These are phyloP conservation scores for Gossypium davidsonii DNA, from an alignment of 441 rosid genomes.

Conservation along the genomic window DNA sequence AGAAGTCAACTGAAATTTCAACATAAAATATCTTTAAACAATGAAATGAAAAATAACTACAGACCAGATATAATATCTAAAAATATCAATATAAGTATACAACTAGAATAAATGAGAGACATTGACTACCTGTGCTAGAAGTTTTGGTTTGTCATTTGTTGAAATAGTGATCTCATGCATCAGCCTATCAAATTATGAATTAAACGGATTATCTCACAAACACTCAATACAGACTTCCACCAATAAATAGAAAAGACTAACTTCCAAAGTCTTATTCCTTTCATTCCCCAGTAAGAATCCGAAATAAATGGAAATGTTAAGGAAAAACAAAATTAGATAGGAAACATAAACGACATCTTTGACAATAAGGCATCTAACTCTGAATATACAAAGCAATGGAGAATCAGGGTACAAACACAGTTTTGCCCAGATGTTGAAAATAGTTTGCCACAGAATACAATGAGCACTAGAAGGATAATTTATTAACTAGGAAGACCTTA, in stretches of 20 bases:
- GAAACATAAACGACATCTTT: not conserved
- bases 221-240: conserved; percentile 6
- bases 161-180: conserved; percentile 73
- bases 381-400: not conserved
- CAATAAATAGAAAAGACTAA: conserved; percentile 3
- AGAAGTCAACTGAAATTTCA: conserved; percentile 53
- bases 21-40: not conserved
- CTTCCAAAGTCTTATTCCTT: not conserved
- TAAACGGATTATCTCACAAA: conserved; percentile 9
- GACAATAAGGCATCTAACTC: not conserved
- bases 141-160: conserved; percentile 63
- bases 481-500: not conserved
- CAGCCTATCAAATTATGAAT: conserved; percentile 37
- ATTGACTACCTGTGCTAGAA: conserved; percentile 52
- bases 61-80: conserved; percentile 4
- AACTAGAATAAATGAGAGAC: conserved; percentile 9
- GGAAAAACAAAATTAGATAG: not conserved
- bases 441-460: not conserved
- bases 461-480: not conserved
- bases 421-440: not conserved
- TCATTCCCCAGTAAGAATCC: not conserved
- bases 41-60: conserved; percentile 9
- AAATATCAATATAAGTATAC: not conserved
- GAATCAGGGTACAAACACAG: not conserved
- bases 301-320: not conserved